phyloP scores from a whole-genome alignment of 805 yeast species.

The Yamadazyma laniorum region DNA sequence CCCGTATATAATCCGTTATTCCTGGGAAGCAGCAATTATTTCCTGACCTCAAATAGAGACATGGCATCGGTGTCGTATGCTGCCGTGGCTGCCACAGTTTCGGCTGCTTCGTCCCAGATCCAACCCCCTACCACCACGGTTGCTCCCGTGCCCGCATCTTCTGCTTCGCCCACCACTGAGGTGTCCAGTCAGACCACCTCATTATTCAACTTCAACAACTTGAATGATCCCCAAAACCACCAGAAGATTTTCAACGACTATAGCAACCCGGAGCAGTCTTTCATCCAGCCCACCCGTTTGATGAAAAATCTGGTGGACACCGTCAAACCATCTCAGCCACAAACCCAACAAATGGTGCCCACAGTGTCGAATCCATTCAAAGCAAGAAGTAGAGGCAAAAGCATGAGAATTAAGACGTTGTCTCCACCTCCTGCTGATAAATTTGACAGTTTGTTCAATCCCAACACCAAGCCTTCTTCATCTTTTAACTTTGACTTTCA shows the following conservation, averaged over 20 bases:
- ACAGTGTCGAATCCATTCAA: not conserved
- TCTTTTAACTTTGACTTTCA: slow-evolving; percentile 24
- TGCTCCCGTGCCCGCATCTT: not conserved
- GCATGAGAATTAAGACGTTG: slow-evolving; percentile 24
- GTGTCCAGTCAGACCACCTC: not conserved
- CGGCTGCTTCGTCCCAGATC: not conserved
- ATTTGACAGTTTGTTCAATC: slow-evolving; percentile 37
- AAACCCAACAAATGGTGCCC: not conserved
- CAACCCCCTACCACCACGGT: not conserved
- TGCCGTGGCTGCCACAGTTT: not conserved
- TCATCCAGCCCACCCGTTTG: slow-evolving; percentile 15
- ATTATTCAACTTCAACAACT: not conserved
- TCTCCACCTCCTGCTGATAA: slow-evolving; percentile 29
- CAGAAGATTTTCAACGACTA: slow-evolving; percentile 17
- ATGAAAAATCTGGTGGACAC: not conserved
- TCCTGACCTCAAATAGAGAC: not conserved
- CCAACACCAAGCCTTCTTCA: slow-evolving; percentile 42
- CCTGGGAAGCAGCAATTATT: slow-evolving; percentile 8
- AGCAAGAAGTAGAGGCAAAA: not conserved
- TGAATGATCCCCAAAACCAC: slow-evolving; percentile 2
- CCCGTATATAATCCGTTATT: slow-evolving; percentile 10
- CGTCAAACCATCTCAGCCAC: not conserved
- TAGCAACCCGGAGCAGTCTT: slow-evolving; percentile 14
- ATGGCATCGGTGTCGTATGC: not conserved
- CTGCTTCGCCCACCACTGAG: not conserved